Evolutionary conservation across 345 rosid species (phyloP), one percentile per base, ranked within the genome.

Genomic region (Pugionium cornutum): DNA sequence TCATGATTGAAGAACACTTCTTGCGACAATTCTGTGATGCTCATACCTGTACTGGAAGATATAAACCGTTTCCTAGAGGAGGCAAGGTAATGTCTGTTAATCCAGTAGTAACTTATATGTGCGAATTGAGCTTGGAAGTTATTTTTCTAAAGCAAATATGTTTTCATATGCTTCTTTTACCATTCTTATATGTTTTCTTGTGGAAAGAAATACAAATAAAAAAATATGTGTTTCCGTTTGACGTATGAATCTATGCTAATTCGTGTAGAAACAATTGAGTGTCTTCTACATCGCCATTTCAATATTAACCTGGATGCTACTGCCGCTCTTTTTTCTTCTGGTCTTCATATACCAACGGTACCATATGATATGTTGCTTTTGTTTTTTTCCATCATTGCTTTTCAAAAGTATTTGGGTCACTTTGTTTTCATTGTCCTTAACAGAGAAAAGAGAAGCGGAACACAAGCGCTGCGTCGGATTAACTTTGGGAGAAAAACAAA

Each of bases 21-120:
- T 65, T 94, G 78, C 87, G 56, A 56, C 99, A 94, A 77, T 95
- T 95, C 68, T 95, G 99, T 67, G 96, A 95, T 80, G 89, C 96
- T 65, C 91, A 84, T 76, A 82, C 88, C 53, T 89, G 99, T 80
- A 74, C 82, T 2, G 85, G 82, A 39, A 87, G 69, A 76, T 68
- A 5, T 69, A 81, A 76, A 45, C 81, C 73, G 37, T 95, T 95
- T 76, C 89, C 92, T 39, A 77, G 65, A 83, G 99, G 95, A 74
- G 82, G 95, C 76, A 87, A 79, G 91, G 97, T 94, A 77, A 70
- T 44, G 27, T 70, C 32, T 29, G 1, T 55, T 4, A 56, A 25
- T 4, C 56, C 11, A 1, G 4, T n/a, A 36, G 28, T 44, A 39
- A 45, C 11, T 53, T 51, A 44, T 58, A 33, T 42, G 46, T 57